phyloP scores from a whole-genome alignment of 1,139 yeast genomes.

The Yamadazyma jaroonii region DNA sequence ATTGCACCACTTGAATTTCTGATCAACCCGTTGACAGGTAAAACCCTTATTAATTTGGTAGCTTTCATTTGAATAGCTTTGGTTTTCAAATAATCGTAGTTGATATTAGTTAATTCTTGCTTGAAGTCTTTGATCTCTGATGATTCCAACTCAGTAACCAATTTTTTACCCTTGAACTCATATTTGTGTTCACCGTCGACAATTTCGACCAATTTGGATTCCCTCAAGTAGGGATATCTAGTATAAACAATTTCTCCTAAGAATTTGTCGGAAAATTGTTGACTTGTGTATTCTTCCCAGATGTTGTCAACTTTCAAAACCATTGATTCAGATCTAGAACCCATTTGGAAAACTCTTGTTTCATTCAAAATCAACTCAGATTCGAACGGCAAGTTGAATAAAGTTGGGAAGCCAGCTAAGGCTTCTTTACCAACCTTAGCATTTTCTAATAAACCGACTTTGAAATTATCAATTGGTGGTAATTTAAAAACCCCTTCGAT shows the following conservation, averaged over 20 bases:
- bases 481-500: constrained; percentile 54
- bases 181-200: constrained; percentile 51
- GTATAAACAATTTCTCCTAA: constrained; percentile 49
- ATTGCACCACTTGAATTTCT: constrained; percentile 74
- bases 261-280: constrained; percentile 48
- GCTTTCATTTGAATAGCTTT: constrained; percentile 60
- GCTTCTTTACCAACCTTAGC: constrained; percentile 68
- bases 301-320: constrained; percentile 58
- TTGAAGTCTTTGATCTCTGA: constrained; percentile 44
- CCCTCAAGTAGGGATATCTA: constrained; percentile 88
- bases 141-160: constrained; percentile 25
- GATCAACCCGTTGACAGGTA: constrained; percentile 76
- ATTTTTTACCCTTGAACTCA: constrained; percentile 32
- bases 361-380: constrained; percentile 53
- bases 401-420: constrained; percentile 88
- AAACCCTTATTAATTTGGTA: constrained; percentile 60
- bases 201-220: constrained; percentile 68
- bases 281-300: constrained; percentile 45
- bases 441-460: constrained; percentile 63
- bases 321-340: constrained; percentile 81
- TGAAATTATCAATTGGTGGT: constrained; percentile 48
- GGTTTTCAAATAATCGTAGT: constrained; percentile 33
- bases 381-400: constrained; percentile 65
- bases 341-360: constrained; percentile 79
- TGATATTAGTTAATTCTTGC: constrained; percentile 12